These are phyloP conservation scores for Selaginella tamariscina DNA, from an alignment of 75 land plant genomes.

Conservation along the genomic window DNA sequence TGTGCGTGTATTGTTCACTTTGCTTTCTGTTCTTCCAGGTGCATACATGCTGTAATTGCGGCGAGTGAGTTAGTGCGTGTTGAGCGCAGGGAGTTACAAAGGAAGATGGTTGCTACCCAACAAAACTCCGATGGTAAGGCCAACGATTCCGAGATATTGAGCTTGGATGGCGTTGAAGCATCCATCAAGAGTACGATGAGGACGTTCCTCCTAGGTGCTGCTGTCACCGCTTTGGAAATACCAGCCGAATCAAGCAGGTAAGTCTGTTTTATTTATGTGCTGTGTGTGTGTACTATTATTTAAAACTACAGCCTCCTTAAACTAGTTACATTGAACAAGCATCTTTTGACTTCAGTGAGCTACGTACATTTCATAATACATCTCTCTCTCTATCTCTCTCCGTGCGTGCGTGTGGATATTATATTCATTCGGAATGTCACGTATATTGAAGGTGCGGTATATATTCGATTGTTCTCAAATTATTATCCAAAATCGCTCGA, in stretches of 20 bases:
- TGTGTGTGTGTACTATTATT: neutral
- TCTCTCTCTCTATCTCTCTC: neutral
- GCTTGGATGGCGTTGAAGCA: conserved; percentile 45
- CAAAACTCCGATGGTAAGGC: conserved; percentile 23
- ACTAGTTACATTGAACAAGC: neutral
- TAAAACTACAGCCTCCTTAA: neutral
- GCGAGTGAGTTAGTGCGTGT: conserved; percentile 70
- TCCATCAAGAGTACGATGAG: conserved; percentile 79
- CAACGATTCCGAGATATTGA: conserved; percentile 17
- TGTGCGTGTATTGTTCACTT: neutral
- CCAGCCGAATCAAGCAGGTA: conserved; percentile 78
- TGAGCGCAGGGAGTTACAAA: conserved; percentile 63
- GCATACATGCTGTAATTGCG: conserved; percentile 73
- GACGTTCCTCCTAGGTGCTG: conserved; percentile 56
- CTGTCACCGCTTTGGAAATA: conserved; percentile 60
- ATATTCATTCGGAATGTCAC: too few species aligned
- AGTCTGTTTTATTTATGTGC: neutral
- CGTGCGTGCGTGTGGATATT: too few species aligned
- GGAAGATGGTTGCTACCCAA: conserved; percentile 26
- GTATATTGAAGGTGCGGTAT: too few species aligned
- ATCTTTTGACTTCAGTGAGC: neutral
- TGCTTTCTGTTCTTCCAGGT: conserved; percentile 36
- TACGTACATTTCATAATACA: neutral
- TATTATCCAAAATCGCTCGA: too few species aligned
- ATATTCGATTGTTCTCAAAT: too few species aligned